Conservation (phyloP, 2,329 filamentous ascomycete genomes). For the Monilinia fructigena region DNA sequence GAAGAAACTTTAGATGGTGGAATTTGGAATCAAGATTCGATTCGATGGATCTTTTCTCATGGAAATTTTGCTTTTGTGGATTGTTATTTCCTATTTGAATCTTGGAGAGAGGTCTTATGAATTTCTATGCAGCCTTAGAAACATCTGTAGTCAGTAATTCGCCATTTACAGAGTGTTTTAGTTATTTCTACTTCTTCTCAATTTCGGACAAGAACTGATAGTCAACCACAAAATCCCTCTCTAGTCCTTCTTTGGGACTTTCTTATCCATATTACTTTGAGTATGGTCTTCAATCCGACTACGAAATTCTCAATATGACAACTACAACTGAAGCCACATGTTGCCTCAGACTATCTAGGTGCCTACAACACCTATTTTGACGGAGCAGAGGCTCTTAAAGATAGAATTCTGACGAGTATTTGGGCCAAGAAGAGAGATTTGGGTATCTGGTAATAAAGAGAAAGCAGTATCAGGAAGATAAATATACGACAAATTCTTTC, state of each 20-base stretch:
- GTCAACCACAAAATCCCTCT: too few species aligned
- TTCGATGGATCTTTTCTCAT: not conserved
- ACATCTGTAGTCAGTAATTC: not conserved
- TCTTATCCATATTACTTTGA: too few species aligned
- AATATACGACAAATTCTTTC: not conserved
- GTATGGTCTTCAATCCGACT: too few species aligned
- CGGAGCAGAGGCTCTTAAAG: too few species aligned
- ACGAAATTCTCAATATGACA: too few species aligned
- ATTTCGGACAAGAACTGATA: not conserved
- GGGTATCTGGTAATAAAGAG: not conserved
- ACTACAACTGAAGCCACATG: too few species aligned
- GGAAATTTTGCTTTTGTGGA: not conserved
- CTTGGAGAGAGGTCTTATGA: not conserved
- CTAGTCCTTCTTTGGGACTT: not conserved
- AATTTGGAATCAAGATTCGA: too few species aligned
- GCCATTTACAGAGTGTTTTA: not conserved
- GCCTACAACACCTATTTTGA: too few species aligned
- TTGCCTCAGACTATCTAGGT: too few species aligned
- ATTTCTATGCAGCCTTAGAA: too few species aligned
- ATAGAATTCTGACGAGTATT: not conserved
- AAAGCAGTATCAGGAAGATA: not conserved
- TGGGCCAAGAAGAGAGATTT: too few species aligned
- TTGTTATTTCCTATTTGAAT: not conserved
- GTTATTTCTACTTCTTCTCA: too few species aligned
- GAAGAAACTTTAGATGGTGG: not conserved